Evolutionary conservation across 768 basidiomycete genomes (phyloP).

Genomic region (Dictyophora rubrovolvata): DNA sequence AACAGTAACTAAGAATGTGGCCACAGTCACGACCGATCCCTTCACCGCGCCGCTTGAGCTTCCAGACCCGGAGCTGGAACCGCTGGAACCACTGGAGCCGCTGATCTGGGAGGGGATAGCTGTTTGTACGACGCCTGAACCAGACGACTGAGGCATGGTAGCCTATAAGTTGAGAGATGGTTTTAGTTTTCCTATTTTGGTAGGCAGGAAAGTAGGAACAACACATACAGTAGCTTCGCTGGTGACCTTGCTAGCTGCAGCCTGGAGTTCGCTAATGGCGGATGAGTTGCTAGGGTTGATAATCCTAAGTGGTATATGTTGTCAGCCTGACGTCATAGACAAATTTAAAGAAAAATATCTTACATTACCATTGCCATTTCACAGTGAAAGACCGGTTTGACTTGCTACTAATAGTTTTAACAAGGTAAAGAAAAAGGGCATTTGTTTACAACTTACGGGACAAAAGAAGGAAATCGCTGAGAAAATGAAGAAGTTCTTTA

Average conservation of each 20-base stretch:
- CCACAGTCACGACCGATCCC: background rate
- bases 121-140: background rate
- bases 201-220: background rate
- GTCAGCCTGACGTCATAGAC: background rate
- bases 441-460: background rate
- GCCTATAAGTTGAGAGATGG: background rate
- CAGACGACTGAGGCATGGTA: background rate
- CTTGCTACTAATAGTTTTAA: background rate
- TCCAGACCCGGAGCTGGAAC: background rate
- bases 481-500: background rate
- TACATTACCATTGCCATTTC: background rate
- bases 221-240: background rate
- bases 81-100: background rate
- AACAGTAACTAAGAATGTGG: background rate
- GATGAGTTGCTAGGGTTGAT: background rate
- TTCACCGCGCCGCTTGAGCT: background rate
- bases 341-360: background rate
- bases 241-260: background rate
- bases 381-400: background rate
- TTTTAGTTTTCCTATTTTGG: background rate
- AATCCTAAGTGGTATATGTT: background rate
- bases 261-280: background rate
- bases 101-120: background rate
- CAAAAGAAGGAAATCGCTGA: background rate
- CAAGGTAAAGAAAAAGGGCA: no score